A percentile compares a stretch with the other conserved stretches of the same genome.
Evolutionary conservation across 305 asterid genomes (phyloP).

Genomic region (Rubia peregrina): DNA sequence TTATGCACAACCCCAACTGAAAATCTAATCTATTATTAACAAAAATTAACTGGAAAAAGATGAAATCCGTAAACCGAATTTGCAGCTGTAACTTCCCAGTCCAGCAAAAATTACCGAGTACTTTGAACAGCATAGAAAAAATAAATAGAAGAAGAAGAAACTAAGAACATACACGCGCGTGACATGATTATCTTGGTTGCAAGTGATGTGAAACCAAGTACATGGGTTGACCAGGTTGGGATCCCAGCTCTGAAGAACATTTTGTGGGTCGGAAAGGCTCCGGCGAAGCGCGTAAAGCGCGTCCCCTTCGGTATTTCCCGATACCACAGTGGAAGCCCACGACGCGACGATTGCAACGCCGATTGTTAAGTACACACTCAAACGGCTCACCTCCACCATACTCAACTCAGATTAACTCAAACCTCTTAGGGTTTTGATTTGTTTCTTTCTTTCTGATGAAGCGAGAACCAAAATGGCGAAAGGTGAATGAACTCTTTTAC

Average conservation of each 20-base stretch:
- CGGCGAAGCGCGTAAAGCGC: conserved; percentile 86
- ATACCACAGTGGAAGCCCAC: conserved; percentile 26
- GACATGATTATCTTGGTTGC: conserved; percentile 77
- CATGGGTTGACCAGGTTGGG: conserved; percentile 86
- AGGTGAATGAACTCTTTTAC: not conserved
- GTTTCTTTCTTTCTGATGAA: not conserved
- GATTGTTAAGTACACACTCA: conserved; percentile 26
- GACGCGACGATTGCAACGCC: conserved; percentile 22
- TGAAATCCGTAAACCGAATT: not conserved
- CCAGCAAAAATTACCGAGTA: not conserved
- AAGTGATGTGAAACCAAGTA: conserved; percentile 94
- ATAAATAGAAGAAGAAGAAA: no score
- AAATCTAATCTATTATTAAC: not conserved
- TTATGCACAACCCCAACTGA: not conserved
- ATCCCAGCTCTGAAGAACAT: conserved; percentile 97
- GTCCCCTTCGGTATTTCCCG: conserved; percentile 84
- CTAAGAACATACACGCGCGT: conserved; percentile 71
- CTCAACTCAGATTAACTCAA: conserved; percentile 2
- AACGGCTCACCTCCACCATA: conserved; percentile 12
- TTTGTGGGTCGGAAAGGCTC: conserved; percentile 77
- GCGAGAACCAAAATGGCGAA: not conserved
- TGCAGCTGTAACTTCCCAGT: not conserved
- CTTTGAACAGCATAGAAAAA: not conserved
- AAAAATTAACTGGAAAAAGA: not conserved
- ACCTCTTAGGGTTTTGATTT: conserved; percentile 11